Conservation (phyloP, 2,329 filamentous ascomycete genomes). For the Aspergillus ustus region DNA sequence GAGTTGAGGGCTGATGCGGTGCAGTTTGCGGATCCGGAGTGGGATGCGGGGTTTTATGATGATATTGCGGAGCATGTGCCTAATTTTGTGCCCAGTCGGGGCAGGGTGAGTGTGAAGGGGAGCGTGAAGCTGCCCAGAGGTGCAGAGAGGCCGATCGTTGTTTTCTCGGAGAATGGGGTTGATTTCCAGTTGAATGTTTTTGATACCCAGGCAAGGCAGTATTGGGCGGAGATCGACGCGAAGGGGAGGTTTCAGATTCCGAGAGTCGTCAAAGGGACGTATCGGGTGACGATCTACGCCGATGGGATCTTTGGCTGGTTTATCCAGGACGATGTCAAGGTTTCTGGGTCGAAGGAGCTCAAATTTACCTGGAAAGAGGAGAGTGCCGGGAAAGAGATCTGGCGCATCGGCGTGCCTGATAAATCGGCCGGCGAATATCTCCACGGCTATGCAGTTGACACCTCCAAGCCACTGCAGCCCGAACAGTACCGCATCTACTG, state of each 20-base stretch:
- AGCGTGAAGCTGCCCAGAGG: conserved; percentile 57
- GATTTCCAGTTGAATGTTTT: conserved; percentile 65
- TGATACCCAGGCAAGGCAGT: conserved; percentile 62
- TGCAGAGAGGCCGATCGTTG: conserved; percentile 58
- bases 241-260: conserved; percentile 58
- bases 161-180: conserved; percentile 57
- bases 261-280: conserved; percentile 61
- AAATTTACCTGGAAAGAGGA: conserved; percentile 58
- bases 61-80: conserved; percentile 63
- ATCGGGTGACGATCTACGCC: conserved; percentile 67
- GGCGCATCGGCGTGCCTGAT: conserved; percentile 66
- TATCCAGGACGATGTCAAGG: conserved; percentile 55
- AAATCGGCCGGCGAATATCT: conserved; percentile 64
- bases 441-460: conserved; percentile 60
- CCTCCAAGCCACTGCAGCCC: conserved; percentile 55
- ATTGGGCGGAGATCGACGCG: conserved; percentile 60
- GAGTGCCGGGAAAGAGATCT: conserved; percentile 62
- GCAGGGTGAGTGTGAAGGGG: conserved; percentile 57
- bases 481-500: conserved; percentile 67
- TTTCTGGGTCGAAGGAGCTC: conserved; percentile 49
- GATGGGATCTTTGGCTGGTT: conserved; percentile 66
- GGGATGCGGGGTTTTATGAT: conserved; percentile 67
- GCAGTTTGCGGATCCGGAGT: conserved; percentile 55
- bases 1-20: conserved; percentile 60
- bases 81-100: conserved; percentile 60